Percentiles rank a stretch among this genome's conserved stretches.
Evolutionary conservation across 1,284 basidiomycete genomes (phyloP).

Genomic region (Apiotrichum montevideense): DNA sequence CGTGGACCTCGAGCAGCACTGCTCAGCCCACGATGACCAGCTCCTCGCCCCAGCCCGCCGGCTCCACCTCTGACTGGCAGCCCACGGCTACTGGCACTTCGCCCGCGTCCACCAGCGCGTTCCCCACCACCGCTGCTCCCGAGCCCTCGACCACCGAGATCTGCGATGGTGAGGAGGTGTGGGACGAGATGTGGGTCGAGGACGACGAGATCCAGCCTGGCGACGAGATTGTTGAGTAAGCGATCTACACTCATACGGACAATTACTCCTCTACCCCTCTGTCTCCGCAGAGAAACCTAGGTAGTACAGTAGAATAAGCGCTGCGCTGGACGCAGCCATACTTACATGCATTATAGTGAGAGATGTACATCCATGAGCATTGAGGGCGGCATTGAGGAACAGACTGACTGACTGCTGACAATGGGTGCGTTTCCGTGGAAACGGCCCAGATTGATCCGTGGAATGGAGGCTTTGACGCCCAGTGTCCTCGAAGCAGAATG

Average conservation of each 20-base stretch:
- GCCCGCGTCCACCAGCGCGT: not conserved
- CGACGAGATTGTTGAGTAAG: slow-evolving; percentile 19
- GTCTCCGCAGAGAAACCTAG: not conserved
- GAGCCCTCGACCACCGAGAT: not conserved
- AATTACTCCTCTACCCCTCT: no score
- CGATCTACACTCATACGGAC: not conserved
- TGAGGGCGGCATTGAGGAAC: no score
- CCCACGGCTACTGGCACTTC: not conserved
- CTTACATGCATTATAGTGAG: slow-evolving; percentile 1
- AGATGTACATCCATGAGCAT: not conserved
- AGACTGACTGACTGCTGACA: no score
- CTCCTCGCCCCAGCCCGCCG: not conserved
- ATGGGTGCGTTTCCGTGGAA: no score
- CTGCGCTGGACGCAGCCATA: not conserved
- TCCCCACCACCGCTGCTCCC: not conserved
- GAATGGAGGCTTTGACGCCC: no score
- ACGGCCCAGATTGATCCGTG: no score
- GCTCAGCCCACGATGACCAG: no score
- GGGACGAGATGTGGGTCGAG: slow-evolving; percentile 32
- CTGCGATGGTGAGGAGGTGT: slow-evolving; percentile 23
- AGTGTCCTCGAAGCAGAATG: no score
- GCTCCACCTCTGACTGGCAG: not conserved
- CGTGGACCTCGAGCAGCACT: no score
- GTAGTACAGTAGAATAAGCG: not conserved
- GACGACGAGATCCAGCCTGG: slow-evolving; percentile 26